A percentile compares a stretch with the other conserved stretches of the same genome.
Conservation (phyloP, 352 stramenopile genomes). For the Phytophthora crassamura region DNA sequence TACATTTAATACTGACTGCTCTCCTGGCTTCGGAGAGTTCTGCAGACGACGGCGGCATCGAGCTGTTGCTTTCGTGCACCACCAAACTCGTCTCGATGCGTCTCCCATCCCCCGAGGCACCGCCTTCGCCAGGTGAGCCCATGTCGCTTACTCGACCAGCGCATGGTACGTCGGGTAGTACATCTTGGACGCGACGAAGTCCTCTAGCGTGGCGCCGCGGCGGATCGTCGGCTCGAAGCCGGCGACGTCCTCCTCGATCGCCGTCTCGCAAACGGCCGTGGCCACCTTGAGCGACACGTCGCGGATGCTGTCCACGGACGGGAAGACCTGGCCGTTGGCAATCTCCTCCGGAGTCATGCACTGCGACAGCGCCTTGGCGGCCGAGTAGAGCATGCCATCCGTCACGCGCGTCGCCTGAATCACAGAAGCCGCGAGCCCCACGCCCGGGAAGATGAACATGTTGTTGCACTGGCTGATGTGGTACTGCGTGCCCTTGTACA, state of each 20-base stretch:
- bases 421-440: slow-evolving; percentile 93
- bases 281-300: slow-evolving; percentile 94
- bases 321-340: slow-evolving; percentile 93
- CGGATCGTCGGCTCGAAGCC: slow-evolving; percentile 79
- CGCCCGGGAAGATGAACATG: slow-evolving; percentile 98
- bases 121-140: not conserved
- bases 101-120: slow-evolving; percentile 15
- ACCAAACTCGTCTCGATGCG: slow-evolving; percentile 26
- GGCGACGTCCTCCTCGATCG: slow-evolving; percentile 90
- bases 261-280: slow-evolving; percentile 90
- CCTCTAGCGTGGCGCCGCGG: slow-evolving; percentile 79
- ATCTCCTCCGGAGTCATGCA: slow-evolving; percentile 94
- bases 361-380: slow-evolving; percentile 93
- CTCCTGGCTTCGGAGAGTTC: slow-evolving; percentile 25
- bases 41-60: slow-evolving; percentile 1
- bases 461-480: slow-evolving; percentile 94
- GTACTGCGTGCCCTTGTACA: slow-evolving; percentile 86
- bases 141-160: slow-evolving; percentile 80
- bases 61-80: slow-evolving; percentile 20
- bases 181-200: slow-evolving; percentile 94
- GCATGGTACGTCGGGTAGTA: slow-evolving; percentile 95
- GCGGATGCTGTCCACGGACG: slow-evolving; percentile 92
- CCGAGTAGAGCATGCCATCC: slow-evolving; percentile 96
- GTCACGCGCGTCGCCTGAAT: slow-evolving; percentile 82
- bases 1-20: slow-evolving; percentile 28